Conservation (phyloP, 139 green algal genomes). For the Tetradesmus lagerheimii region DNA sequence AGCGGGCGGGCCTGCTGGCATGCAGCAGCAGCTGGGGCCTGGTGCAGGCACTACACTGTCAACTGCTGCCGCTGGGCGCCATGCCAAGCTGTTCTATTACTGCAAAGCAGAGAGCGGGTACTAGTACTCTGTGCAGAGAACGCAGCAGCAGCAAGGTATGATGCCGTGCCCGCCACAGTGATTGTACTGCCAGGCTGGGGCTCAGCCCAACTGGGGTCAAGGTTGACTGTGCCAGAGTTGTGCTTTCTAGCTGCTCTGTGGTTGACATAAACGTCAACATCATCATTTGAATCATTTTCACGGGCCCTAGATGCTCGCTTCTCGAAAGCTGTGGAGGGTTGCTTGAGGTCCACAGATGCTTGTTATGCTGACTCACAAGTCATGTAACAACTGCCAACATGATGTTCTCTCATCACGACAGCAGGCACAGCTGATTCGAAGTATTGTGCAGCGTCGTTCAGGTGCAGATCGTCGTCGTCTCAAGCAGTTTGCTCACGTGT, state of each 20-base stretch:
- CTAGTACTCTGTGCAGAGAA: neutral
- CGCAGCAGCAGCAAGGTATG: neutral
- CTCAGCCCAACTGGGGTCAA: too few relatives aligned
- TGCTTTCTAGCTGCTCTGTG: too few relatives aligned
- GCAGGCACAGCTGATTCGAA: too few relatives aligned
- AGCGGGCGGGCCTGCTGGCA: neutral
- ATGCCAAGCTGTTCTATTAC: constrained; percentile 41
- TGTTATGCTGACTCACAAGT: neutral
- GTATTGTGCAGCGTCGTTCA: neutral
- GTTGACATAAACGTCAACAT: neutral
- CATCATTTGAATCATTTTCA: neutral
- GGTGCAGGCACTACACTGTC: neutral
- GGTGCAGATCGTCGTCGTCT: neutral
- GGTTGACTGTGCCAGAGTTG: too few relatives aligned
- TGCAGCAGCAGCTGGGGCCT: neutral
- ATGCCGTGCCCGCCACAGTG: too few relatives aligned
- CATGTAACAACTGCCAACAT: neutral
- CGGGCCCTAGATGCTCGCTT: too few relatives aligned
- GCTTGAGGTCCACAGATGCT: neutral
- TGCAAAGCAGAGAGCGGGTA: constrained; percentile 17
- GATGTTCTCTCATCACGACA: neutral
- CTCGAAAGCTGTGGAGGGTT: neutral
- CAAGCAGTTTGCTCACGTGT: too few relatives aligned
- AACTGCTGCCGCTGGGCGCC: constrained; percentile 14
- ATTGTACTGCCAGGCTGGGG: too few relatives aligned